Evolutionary conservation across 306 rosid genomes (phyloP).

Genomic region (Prunus armeniaca): DNA sequence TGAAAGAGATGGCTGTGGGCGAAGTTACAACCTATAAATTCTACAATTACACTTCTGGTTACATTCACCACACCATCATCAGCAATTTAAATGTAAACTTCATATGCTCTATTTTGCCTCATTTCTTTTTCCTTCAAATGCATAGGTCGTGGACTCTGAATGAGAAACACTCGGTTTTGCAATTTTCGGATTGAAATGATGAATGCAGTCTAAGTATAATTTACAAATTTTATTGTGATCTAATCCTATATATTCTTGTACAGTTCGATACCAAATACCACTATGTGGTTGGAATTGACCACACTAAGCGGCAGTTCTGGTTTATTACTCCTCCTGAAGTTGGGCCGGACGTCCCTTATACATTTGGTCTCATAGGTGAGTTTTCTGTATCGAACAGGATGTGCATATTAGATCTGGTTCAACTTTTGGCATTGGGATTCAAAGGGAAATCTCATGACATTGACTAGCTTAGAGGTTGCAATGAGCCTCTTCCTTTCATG

Average conservation of each 20-base stretch:
- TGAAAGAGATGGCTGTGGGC: slow-evolving; percentile 33
- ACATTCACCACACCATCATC: slow-evolving; percentile 55
- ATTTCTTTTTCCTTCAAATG: background rate
- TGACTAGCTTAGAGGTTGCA: background rate
- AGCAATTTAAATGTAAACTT: slow-evolving; percentile 29
- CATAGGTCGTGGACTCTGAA: background rate
- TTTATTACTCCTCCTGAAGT: slow-evolving; percentile 65
- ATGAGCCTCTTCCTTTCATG: background rate
- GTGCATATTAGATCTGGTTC: background rate
- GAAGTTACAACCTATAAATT: slow-evolving; percentile 37
- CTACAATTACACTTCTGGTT: slow-evolving; percentile 62
- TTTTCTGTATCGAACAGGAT: background rate
- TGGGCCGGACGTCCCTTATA: slow-evolving; percentile 78
- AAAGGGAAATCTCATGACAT: background rate
- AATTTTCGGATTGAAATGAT: background rate
- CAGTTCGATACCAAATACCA: slow-evolving; percentile 70
- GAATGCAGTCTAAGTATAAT: background rate
- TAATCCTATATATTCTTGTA: background rate
- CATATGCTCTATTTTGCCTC: background rate
- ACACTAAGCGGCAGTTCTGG: slow-evolving; percentile 56
- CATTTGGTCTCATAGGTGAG: slow-evolving; percentile 84
- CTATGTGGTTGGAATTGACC: slow-evolving; percentile 62
- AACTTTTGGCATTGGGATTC: background rate
- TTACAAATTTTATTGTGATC: background rate
- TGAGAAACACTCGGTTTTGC: background rate